Conservation (phyloP, 2,329 filamentous ascomycete genomes). For the Myriosclerotinia duriaeana region DNA sequence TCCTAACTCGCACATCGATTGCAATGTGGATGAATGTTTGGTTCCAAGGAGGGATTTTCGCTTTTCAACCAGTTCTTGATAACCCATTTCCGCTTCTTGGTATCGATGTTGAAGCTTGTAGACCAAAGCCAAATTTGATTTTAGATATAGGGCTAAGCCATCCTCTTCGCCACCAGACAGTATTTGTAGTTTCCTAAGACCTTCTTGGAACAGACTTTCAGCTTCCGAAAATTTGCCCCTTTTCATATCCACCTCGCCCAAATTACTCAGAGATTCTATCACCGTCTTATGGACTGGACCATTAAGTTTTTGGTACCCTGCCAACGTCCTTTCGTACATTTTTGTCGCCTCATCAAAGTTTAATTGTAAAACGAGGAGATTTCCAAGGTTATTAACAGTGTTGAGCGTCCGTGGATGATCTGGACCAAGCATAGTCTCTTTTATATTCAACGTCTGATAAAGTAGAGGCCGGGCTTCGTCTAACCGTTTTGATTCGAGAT, state of each 20-base stretch:
- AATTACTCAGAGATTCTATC: slow-evolving; percentile 21
- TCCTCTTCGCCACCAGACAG: neutral
- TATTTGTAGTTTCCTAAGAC: neutral
- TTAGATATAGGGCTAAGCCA: slow-evolving; percentile 8
- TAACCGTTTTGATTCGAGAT: slow-evolving; percentile 33
- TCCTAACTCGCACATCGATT: slow-evolving; percentile 20
- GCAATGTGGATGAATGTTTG: slow-evolving; percentile 18
- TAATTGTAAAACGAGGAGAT: slow-evolving; percentile 33
- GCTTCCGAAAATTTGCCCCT: slow-evolving; percentile 10
- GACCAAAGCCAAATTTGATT: slow-evolving; percentile 17
- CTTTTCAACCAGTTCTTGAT: neutral
- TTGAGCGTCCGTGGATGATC: slow-evolving; percentile 29
- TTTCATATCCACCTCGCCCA: slow-evolving; percentile 20
- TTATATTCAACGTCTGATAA: slow-evolving; percentile 11
- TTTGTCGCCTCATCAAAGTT: slow-evolving; percentile 31
- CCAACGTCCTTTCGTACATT: slow-evolving; percentile 25
- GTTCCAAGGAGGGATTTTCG: slow-evolving; percentile 15
- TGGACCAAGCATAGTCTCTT: slow-evolving; percentile 22
- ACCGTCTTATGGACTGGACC: slow-evolving; percentile 24
- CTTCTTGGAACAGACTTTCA: slow-evolving; percentile 20
- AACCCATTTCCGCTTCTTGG: neutral
- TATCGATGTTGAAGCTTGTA: slow-evolving; percentile 19
- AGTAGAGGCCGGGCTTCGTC: slow-evolving; percentile 34
- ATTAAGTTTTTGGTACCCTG: slow-evolving; percentile 22
- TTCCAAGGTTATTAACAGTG: slow-evolving; percentile 36